These are phyloP conservation scores for Flaveria robusta DNA, from an alignment of 129 eudicot species.

Conservation along the genomic window DNA sequence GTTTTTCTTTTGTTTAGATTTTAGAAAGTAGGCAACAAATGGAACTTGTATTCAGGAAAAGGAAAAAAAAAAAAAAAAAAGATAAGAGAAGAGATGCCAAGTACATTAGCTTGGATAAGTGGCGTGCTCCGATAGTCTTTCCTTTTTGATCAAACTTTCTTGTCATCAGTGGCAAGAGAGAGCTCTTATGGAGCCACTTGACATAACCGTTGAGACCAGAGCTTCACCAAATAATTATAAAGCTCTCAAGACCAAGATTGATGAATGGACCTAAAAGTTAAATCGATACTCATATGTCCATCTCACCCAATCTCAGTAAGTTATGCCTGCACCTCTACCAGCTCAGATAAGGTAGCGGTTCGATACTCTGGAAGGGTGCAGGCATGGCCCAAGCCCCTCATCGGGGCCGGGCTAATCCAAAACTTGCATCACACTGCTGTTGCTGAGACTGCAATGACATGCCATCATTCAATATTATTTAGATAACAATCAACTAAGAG, in stretches of 20 bases:
- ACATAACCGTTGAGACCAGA: conserved; percentile 31
- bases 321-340: conserved; percentile 83
- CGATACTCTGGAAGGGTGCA: conserved; percentile 60
- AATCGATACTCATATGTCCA: conserved; percentile 16
- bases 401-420: conserved; percentile 99
- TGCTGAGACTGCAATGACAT: conserved; percentile 57
- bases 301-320: conserved; percentile 50
- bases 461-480: conserved; percentile 22
- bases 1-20: not conserved
- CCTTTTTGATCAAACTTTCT: conserved; percentile 39
- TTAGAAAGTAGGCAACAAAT: not conserved
- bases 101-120: conserved; percentile 42
- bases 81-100: not conserved
- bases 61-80: not conserved
- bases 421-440: conserved; percentile 69
- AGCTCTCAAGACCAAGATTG: conserved; percentile 57
- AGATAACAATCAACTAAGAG: not conserved
- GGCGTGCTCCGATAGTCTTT: conserved; percentile 38
- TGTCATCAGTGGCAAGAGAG: conserved; percentile 39
- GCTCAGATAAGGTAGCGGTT: conserved; percentile 25
- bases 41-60: not conserved
- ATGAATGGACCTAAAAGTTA: conserved; percentile 29
- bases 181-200: conserved; percentile 36
- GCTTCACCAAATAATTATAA: conserved; percentile 41
- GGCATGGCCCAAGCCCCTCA: conserved; percentile 97